These are phyloP conservation scores for Alopecurus myosuroides DNA, from an alignment of 176 grass and related monocot species.

Conservation along the genomic window DNA sequence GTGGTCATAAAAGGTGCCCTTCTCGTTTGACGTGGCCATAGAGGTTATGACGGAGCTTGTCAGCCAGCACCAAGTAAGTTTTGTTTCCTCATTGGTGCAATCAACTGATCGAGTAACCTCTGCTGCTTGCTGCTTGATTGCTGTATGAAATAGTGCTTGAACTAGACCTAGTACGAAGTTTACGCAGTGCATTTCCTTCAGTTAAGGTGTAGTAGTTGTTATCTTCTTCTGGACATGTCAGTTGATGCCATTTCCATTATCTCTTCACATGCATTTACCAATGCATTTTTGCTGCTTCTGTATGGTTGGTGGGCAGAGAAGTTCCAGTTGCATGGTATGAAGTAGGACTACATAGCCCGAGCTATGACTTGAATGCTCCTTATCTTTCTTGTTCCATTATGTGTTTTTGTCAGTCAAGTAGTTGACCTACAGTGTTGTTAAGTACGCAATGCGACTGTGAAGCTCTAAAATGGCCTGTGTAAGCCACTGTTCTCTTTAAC, in stretches of 20 bases:
- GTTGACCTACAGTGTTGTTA: neutral
- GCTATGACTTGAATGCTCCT: neutral
- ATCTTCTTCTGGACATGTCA: constrained; percentile 5
- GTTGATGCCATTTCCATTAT: neutral
- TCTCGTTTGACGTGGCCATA: constrained; percentile 84
- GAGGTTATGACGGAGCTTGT: constrained; percentile 93
- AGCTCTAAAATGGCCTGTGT: neutral
- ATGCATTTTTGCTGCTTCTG: constrained; percentile 9
- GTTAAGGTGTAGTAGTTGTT: neutral
- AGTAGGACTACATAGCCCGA: constrained; percentile 2
- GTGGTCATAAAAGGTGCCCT: constrained; percentile 48
- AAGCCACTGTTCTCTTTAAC: neutral
- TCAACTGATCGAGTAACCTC: neutral
- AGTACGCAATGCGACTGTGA: neutral
- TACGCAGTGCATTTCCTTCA: neutral
- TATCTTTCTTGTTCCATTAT: constrained; percentile 8
- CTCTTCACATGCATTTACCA: neutral
- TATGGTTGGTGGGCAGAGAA: constrained; percentile 11
- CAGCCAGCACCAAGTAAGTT: constrained; percentile 76
- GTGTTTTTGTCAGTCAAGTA: neutral
- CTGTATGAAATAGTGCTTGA: neutral
- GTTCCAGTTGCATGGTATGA: neutral
- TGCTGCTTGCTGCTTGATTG: constrained; percentile 24
- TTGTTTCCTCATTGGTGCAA: neutral
- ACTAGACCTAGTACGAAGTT: neutral